Percentiles rank a stretch among this genome's conserved stretches.
phyloP scores from a whole-genome alignment of 2,329 filamentous ascomycete genomes.

The Stagonosporopsis chrysanthemi region DNA sequence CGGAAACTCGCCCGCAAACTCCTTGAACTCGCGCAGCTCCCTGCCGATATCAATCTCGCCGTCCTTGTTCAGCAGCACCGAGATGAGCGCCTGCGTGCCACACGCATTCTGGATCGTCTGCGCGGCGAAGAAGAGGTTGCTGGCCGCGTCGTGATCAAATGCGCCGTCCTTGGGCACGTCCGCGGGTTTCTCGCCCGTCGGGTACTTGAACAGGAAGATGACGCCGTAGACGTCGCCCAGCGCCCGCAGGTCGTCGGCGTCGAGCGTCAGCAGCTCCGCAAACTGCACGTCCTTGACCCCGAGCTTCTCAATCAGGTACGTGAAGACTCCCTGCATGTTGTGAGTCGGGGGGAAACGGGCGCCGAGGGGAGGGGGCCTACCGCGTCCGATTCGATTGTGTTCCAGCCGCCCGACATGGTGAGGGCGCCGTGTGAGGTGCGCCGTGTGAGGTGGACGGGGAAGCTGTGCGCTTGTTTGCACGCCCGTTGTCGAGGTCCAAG shows the following conservation, averaged over 20 bases:
- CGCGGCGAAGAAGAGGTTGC: conserved; percentile 88
- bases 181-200: conserved; percentile 70
- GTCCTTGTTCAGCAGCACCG: conserved; percentile 86
- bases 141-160: conserved; percentile 78
- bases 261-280: conserved; percentile 91
- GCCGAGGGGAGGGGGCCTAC: conserved; percentile 58
- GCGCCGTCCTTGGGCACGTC: conserved; percentile 78
- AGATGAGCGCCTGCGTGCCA: conserved; percentile 92
- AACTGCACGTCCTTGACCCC: conserved; percentile 95
- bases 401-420: conserved; percentile 76
- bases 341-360: conserved; percentile 20
- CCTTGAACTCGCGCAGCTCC: conserved; percentile 78
- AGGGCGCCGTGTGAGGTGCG: neutral
- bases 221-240: conserved; percentile 79
- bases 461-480: too few species aligned
- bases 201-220: conserved; percentile 99
- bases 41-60: conserved; percentile 74
- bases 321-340: conserved; percentile 82
- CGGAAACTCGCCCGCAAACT: conserved; percentile 86
- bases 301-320: conserved; percentile 89
- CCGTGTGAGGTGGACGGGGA: too few species aligned
- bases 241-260: conserved; percentile 73
- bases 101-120: conserved; percentile 99
- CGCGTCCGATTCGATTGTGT: conserved; percentile 96
- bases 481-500: too few species aligned